These are phyloP conservation scores for Cystobasidiaceae sp. DNA, from an alignment of 1,284 basidiomycete species.

Conservation along the genomic window DNA sequence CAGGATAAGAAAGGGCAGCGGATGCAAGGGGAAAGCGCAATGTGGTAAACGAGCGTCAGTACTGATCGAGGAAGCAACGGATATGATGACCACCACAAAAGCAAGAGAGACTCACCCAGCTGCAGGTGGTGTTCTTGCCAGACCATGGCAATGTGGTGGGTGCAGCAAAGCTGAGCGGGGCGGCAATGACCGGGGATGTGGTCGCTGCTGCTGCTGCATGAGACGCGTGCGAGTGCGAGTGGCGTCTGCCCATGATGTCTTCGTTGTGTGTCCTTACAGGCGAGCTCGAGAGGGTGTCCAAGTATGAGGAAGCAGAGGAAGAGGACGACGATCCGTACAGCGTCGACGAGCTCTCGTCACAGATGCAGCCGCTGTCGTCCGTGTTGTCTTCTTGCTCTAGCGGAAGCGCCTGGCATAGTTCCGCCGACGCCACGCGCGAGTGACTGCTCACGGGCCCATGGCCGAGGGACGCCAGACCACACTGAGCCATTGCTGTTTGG, in stretches of 20 bases:
- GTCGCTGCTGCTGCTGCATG: neutral
- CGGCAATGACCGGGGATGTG: too few relatives aligned
- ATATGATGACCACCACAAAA: neutral
- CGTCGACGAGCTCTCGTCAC: too few relatives aligned
- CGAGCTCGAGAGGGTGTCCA: neutral
- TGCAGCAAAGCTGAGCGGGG: too few relatives aligned
- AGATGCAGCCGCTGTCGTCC: neutral
- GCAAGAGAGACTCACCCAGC: conserved; percentile 4
- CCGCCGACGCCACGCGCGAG: too few relatives aligned
- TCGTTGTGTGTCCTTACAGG: neutral
- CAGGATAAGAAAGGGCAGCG: too few relatives aligned
- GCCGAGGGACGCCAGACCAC: too few relatives aligned
- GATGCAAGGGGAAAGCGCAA: too few relatives aligned
- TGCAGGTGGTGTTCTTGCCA: neutral
- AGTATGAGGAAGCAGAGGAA: neutral
- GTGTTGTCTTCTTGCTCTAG: neutral
- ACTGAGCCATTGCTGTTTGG: too few relatives aligned
- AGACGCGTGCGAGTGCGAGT: neutral
- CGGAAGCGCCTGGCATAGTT: too few relatives aligned
- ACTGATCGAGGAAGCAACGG: too few relatives aligned
- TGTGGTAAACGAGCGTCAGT: too few relatives aligned
- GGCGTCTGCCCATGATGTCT: neutral
- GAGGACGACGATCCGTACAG: conserved; percentile 7
- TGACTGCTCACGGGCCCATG: too few relatives aligned
- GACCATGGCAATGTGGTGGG: neutral